These are phyloP conservation scores for Biscogniauxia sp. DNA, from an alignment of 2,329 filamentous ascomycete genomes.

Conservation along the genomic window DNA sequence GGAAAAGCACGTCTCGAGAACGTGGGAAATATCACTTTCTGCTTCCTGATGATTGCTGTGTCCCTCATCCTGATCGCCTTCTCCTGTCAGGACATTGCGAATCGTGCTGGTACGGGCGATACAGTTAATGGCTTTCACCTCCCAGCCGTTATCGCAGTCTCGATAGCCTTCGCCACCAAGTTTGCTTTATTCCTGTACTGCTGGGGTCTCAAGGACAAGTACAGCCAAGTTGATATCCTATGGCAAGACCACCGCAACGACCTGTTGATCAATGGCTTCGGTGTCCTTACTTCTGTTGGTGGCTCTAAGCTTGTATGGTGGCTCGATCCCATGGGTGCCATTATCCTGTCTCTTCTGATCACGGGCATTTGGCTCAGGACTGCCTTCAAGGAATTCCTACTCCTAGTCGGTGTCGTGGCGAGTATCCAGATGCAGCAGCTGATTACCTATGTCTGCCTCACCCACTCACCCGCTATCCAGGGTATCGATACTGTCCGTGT, in stretches of 20 bases:
- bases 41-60: conserved; percentile 91
- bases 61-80: conserved; percentile 92
- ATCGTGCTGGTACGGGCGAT: conserved; percentile 40
- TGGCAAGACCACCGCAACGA: conserved; percentile 99
- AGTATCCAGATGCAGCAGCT: conserved; percentile 84
- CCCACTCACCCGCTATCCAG: conserved; percentile 75
- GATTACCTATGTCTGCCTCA: conserved; percentile 95
- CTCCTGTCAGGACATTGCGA: conserved; percentile 67
- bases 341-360: conserved; percentile 77
- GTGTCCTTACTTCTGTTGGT: conserved; percentile 86
- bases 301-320: conserved; percentile 89
- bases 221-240: conserved; percentile 86
- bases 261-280: conserved; percentile 92
- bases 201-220: conserved; percentile 85
- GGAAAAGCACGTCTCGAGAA: conserved; percentile 95
- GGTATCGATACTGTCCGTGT: conserved; percentile 94
- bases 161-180: conserved; percentile 82
- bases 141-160: conserved; percentile 81
- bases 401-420: conserved; percentile 86
- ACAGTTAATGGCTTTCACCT: conserved; percentile 69
- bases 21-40: conserved; percentile 93
- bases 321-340: conserved; percentile 90
- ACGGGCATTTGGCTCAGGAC: conserved; percentile 79
- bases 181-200: conserved; percentile 84
- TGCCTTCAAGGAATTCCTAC: conserved; percentile 83